Evolutionary conservation across 1,284 basidiomycete species (phyloP).

Genomic region (Rhodotorula sp.): DNA sequence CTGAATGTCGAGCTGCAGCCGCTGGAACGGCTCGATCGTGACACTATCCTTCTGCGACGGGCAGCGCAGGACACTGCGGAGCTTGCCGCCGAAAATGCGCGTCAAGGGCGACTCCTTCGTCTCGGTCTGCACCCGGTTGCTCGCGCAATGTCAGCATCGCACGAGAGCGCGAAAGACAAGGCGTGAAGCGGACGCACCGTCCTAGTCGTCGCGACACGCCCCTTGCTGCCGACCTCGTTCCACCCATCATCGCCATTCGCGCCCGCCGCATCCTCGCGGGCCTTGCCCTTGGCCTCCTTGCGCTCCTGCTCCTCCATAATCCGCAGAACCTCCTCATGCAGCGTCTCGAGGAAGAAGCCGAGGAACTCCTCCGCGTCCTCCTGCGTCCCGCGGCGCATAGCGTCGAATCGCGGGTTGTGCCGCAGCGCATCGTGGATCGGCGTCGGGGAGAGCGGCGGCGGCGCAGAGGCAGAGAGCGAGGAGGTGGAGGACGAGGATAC

Average conservation of each 20-base stretch:
- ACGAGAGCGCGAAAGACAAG: too few species aligned
- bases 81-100: constrained; percentile 88
- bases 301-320: constrained; percentile 63
- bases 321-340: constrained; percentile 86
- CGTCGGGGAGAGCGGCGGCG: constrained; percentile 19
- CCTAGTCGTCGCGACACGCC: constrained; percentile 77
- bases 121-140: constrained; percentile 61
- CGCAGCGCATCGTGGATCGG: constrained; percentile 78
- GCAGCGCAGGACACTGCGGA: constrained; percentile 79
- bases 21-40: constrained; percentile 89
- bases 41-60: constrained; percentile 82
- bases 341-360: constrained; percentile 93
- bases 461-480: neutral
- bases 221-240: constrained; percentile 91
- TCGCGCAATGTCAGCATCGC: neutral
- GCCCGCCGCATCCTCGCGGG: constrained; percentile 55
- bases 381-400: constrained; percentile 92
- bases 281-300: constrained; percentile 80
- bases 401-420: constrained; percentile 89
- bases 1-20: constrained; percentile 85
- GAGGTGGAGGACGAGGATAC: neutral
- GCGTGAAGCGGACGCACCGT: constrained; percentile 59
- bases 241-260: constrained; percentile 59
- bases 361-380: constrained; percentile 99
- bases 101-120: constrained; percentile 84